A percentile compares a stretch with the other conserved stretches of the same genome.
Evolutionary conservation across 768 basidiomycete genomes (phyloP).

Genomic region (Suillus spraguei): DNA sequence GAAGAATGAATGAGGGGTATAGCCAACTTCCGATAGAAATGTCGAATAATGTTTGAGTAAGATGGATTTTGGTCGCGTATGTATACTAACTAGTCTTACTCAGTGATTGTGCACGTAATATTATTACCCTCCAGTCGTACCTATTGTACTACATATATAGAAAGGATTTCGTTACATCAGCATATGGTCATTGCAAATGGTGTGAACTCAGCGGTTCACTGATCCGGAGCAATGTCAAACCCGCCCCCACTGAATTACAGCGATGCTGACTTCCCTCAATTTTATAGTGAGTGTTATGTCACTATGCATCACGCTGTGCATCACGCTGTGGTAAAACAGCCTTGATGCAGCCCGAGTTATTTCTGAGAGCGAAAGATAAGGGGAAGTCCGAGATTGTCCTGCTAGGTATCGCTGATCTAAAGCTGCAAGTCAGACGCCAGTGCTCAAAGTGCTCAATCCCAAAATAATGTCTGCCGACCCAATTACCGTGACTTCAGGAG

Average conservation of each 20-base stretch:
- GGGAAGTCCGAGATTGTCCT: neutral
- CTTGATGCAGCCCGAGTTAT: neutral
- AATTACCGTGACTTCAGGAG: neutral
- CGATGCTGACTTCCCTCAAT: neutral
- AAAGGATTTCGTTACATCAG: too few species aligned
- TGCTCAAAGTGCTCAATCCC: neutral
- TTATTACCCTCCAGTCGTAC: too few species aligned
- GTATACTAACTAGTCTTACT: neutral
- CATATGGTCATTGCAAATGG: too few species aligned
- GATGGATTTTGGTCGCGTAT: neutral
- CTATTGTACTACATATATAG: too few species aligned
- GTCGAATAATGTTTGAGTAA: slow-evolving; percentile 36
- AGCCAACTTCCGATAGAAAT: slow-evolving; percentile 74
- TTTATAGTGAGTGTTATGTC: too few species aligned
- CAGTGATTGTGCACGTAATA: too few species aligned
- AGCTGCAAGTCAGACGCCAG: neutral
- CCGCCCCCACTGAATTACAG: too few species aligned
- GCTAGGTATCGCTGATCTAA: neutral
- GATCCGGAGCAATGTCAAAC: too few species aligned
- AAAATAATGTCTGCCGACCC: neutral
- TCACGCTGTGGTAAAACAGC: neutral
- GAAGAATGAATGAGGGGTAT: slow-evolving; percentile 54
- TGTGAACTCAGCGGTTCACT: too few species aligned
- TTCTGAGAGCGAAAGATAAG: neutral
- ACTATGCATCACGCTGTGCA: neutral